Percentiles rank a stretch among this genome's conserved stretches.
These are phyloP conservation scores for Umbilicaria muhlenbergii DNA, from an alignment of 495 filamentous ascomycete species.

Conservation along the genomic window DNA sequence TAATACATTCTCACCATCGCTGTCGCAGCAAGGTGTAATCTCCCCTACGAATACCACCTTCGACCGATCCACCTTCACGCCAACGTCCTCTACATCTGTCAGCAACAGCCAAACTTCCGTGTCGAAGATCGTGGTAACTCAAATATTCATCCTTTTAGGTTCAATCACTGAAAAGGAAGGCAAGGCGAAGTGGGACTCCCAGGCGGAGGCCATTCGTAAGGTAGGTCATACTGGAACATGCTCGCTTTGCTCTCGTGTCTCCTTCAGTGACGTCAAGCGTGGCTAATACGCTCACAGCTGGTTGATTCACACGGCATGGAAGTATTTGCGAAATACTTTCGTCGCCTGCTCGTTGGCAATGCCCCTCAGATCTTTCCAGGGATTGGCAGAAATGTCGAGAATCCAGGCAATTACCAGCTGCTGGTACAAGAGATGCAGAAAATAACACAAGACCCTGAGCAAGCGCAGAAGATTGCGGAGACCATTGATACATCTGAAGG, in stretches of 20 bases:
- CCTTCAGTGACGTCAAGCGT: neutral
- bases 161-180: slow-evolving; percentile 85
- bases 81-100: slow-evolving; percentile 18
- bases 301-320: slow-evolving; percentile 96
- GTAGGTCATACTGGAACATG: slow-evolving; percentile 30
- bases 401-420: slow-evolving; percentile 63
- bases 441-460: slow-evolving; percentile 59
- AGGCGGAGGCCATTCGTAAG: slow-evolving; percentile 80
- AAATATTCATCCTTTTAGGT: slow-evolving; percentile 86
- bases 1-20: slow-evolving; percentile 46
- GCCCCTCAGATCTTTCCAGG: slow-evolving; percentile 73
- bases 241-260: neutral
- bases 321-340: slow-evolving; percentile 83
- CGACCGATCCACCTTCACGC: slow-evolving; percentile 25
- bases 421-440: slow-evolving; percentile 76
- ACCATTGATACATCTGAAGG: slow-evolving; percentile 75
- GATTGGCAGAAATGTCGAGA: slow-evolving; percentile 50
- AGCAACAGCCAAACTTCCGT: slow-evolving; percentile 33
- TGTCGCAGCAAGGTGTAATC: slow-evolving; percentile 43
- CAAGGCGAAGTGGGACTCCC: slow-evolving; percentile 83
- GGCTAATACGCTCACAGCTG: slow-evolving; percentile 35
- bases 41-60: slow-evolving; percentile 42
- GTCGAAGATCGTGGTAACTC: slow-evolving; percentile 80
- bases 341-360: slow-evolving; percentile 72
- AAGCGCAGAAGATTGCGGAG: slow-evolving; percentile 81